Percentiles rank a stretch among this genome's conserved stretches.
Evolutionary conservation across 495 filamentous ascomycete genomes (phyloP).

Genomic region (Opeltia flavorubescens): DNA sequence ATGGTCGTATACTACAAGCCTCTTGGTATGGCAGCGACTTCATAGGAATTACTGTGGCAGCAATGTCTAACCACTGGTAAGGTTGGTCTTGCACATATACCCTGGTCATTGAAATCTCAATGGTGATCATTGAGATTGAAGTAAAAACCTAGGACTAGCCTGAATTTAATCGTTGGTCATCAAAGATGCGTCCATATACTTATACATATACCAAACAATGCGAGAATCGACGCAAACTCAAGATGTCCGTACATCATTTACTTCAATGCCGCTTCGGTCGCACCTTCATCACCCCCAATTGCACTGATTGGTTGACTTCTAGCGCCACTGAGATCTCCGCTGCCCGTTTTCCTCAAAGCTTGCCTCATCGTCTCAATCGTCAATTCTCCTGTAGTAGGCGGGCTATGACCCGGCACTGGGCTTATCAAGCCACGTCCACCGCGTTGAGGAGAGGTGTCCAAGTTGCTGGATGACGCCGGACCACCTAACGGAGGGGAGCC

Average conservation of each 20-base stretch:
- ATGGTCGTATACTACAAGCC: too few species aligned
- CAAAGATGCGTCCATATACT: too few species aligned
- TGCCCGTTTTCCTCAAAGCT: slow-evolving; percentile 66
- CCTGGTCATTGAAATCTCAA: too few species aligned
- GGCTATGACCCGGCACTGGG: slow-evolving; percentile 25
- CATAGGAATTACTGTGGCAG: too few species aligned
- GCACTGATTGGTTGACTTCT: slow-evolving; percentile 50
- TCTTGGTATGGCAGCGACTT: too few species aligned
- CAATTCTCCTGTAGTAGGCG: slow-evolving; percentile 50
- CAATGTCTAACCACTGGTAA: too few species aligned
- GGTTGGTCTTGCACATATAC: too few species aligned
- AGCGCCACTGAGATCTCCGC: slow-evolving; percentile 56
- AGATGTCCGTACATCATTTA: background rate
- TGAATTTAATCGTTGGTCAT: background rate
- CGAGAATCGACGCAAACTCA: background rate
- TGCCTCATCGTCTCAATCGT: slow-evolving; percentile 86
- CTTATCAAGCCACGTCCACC: slow-evolving; percentile 20
- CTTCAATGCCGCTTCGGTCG: slow-evolving; percentile 20
- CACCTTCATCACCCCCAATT: slow-evolving; percentile 25
- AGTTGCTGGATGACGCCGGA: slow-evolving; percentile 47
- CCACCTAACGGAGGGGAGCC: slow-evolving; percentile 57
- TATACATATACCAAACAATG: too few species aligned
- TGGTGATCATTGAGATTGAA: too few species aligned
- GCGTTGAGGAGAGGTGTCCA: slow-evolving; percentile 43
- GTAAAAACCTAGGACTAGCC: too few species aligned